Base-by-base conservation (phyloP, 129 eudicot genomes). In the Flaveria brownii region DNA sequence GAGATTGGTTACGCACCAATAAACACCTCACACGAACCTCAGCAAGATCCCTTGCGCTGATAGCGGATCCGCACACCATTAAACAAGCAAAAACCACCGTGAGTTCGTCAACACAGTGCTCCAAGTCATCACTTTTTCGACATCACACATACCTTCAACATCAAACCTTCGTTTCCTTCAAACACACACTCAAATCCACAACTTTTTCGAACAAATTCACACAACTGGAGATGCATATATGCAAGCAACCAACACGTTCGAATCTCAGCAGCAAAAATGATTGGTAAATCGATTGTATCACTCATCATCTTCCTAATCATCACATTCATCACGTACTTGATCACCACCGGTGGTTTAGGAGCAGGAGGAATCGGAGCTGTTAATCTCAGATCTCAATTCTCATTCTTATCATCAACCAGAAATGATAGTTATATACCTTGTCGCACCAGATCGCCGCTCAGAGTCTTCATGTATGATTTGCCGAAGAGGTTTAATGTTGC, bases 391-490 rank as follows among this genome's bases (percentile, higher is more conserved):
- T 87, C 96, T 30, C 84, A 70, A 14, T 73, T 83, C 77, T 81
- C 88, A 33, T 69, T 78, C 69, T 78, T 82, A 25, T 45, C 81
- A 39, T 20, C 68, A 49, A 54, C 74, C 22, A 83, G 70, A 20
- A 55, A 80, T 67, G 82, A 54, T 46, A 50, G 59, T 12, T 8
- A 12, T n/a, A 57, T 22, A 82, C 81, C 81, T 49, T 87, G 90
- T 87, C 75, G 71, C 69, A 43, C 74, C 39, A 80, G 78, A 26
- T 41, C 84, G 41, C 92, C 93, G 6, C 89, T 95, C 23, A 85
- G 81, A 22, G 97, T 95, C 0, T 95, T 72, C 88, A 89, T 95
- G 99, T 95, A 95, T 61, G 97, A 91, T 61, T 77, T 95, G 70
- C 96, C 96, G 5, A 73, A 81, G 56, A 79, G 94, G 75, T 95